phyloP scores from a whole-genome alignment of 2,329 filamentous ascomycete species.

The Colletotrichum tabaci region DNA sequence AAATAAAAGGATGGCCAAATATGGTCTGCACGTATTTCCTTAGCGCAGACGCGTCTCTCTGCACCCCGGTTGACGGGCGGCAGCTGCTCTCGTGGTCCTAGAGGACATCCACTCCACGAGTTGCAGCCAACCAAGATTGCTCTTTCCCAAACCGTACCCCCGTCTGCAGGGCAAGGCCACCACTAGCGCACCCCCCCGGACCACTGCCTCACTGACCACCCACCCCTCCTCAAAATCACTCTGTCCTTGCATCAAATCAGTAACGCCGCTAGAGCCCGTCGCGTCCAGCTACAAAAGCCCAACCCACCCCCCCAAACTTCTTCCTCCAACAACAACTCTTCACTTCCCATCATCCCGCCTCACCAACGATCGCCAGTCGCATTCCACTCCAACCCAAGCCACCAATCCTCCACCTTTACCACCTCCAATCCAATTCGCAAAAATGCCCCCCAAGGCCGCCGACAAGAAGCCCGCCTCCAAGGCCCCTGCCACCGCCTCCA shows the following conservation, averaged over 20 bases:
- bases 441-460: constrained; percentile 98
- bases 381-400: constrained; percentile 27
- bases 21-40: constrained; percentile 39
- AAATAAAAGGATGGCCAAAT: constrained; percentile 32
- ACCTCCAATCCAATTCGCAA: constrained; percentile 51
- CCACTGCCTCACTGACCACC: constrained; percentile 25
- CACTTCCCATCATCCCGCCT: constrained; percentile 52
- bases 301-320: constrained; percentile 65
- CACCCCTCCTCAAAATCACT: constrained; percentile 48
- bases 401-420: constrained; percentile 27
- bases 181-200: background rate
- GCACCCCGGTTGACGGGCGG: constrained; percentile 18
- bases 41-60: constrained; percentile 43
- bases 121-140: constrained; percentile 4
- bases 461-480: constrained; percentile 99
- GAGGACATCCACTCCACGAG: background rate
- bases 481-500: constrained; percentile 83
- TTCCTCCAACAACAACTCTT: constrained; percentile 63
- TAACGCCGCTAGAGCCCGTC: constrained; percentile 65
- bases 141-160: background rate
- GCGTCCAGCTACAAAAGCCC: constrained; percentile 75
- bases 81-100: constrained; percentile 15
- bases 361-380: constrained; percentile 48
- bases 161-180: constrained; percentile 9
- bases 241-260: constrained; percentile 63